phyloP scores from a whole-genome alignment of 768 basidiomycete genomes.

The Kockovaella imperatae region DNA sequence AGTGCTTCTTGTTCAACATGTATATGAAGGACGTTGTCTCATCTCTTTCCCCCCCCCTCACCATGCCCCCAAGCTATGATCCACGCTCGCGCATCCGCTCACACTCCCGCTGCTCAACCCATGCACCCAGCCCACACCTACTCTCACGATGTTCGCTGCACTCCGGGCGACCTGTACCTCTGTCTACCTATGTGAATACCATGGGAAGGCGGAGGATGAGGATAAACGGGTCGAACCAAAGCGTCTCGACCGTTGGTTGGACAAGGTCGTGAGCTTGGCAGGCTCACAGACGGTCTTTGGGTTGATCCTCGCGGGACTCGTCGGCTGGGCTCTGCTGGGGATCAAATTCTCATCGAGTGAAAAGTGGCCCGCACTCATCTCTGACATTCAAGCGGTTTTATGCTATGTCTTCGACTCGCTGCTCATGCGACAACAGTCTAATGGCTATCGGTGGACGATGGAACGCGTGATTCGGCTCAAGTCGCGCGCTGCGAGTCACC shows the following conservation, averaged over 20 bases:
- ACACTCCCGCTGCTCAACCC: too few relatives aligned
- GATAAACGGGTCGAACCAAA: too few relatives aligned
- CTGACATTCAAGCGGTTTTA: slow-evolving; percentile 1
- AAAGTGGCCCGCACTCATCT: background rate
- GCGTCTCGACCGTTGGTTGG: background rate
- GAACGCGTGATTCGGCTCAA: background rate
- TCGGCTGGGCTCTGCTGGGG: slow-evolving; percentile 1
- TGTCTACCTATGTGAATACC: too few relatives aligned
- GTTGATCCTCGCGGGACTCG: background rate
- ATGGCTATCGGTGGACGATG: background rate
- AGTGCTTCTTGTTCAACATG: too few relatives aligned
- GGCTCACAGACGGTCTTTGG: background rate
- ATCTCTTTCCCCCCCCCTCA: too few relatives aligned
- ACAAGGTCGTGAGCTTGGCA: background rate
- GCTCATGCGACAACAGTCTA: slow-evolving; percentile 1
- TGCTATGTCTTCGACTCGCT: slow-evolving; percentile 1
- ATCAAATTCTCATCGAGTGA: background rate
- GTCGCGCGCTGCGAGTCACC: background rate
- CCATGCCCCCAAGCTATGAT: too few relatives aligned
- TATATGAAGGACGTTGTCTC: too few relatives aligned
- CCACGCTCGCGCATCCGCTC: too few relatives aligned
- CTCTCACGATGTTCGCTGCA: too few relatives aligned
- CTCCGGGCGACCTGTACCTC: too few relatives aligned
- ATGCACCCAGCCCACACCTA: too few relatives aligned
- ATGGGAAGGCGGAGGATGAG: too few relatives aligned